These are phyloP conservation scores for Trypanosoma mega DNA, from an alignment of 208 protist species.

Conservation along the genomic window DNA sequence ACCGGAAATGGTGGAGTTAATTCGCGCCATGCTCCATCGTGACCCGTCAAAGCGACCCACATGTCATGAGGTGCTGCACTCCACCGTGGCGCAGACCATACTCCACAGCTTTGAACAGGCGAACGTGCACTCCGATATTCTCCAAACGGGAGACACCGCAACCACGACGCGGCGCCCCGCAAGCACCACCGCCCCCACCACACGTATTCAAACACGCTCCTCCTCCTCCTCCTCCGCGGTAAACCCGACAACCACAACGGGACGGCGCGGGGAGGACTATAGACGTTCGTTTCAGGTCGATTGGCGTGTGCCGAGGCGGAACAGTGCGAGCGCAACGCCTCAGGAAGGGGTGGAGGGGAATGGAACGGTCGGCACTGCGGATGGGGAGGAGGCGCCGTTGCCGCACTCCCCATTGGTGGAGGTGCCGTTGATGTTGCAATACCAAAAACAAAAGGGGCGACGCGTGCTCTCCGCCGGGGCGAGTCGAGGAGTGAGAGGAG, in stretches of 20 bases:
- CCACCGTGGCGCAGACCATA: conserved; percentile 73
- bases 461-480: background rate
- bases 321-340: conserved; percentile 1
- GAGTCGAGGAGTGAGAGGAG: background rate
- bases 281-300: conserved; percentile 16
- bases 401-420: conserved; percentile 39
- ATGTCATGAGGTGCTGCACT: conserved; percentile 76
- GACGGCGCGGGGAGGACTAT: background rate
- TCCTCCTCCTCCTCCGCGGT: too few relatives aligned
- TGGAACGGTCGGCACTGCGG: conserved; percentile 14
- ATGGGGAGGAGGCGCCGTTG: conserved; percentile 26
- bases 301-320: background rate
- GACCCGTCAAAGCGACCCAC: conserved; percentile 63
- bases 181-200: background rate
- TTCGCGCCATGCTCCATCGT: conserved; percentile 75
- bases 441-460: conserved; percentile 14
- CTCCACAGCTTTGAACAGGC: conserved; percentile 65
- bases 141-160: conserved; percentile 16
- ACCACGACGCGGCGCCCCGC: background rate
- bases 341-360: conserved; percentile 4
- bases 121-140: conserved; percentile 23
- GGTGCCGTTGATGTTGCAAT: conserved; percentile 38
- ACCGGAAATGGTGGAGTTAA: conserved; percentile 77
- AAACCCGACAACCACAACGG: too few relatives aligned
- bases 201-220: too few relatives aligned